Percentiles rank a stretch among this genome's conserved stretches.
Evolutionary conservation across 176 grass and related monocot genomes (phyloP).

Genomic region (bread wheat (Triticum aestivum)): DNA sequence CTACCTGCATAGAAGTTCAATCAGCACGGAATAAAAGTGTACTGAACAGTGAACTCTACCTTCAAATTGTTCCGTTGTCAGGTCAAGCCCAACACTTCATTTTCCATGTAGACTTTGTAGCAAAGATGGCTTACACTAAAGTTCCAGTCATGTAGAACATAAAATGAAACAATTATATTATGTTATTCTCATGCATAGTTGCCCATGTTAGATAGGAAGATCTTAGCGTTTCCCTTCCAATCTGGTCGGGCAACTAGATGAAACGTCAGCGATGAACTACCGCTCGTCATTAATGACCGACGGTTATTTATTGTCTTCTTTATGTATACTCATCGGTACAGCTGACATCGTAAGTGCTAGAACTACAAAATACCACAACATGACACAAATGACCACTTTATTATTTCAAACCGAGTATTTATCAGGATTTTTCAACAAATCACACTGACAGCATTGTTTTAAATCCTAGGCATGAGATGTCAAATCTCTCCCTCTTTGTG

Average conservation of each 20-base stretch:
- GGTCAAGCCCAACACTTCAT: background rate
- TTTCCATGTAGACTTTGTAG: background rate
- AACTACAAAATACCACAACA: background rate
- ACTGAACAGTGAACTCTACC: background rate
- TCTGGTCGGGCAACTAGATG: background rate
- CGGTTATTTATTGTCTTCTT: background rate
- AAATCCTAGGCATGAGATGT: background rate
- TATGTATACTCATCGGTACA: background rate
- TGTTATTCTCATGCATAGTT: background rate
- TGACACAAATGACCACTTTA: background rate
- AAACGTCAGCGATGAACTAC: background rate
- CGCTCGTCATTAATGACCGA: background rate
- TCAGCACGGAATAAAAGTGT: background rate
- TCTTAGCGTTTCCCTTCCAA: background rate
- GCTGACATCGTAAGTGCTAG: background rate
- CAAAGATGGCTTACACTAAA: background rate
- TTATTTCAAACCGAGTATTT: background rate
- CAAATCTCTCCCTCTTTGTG: background rate
- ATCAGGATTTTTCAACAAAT: background rate
- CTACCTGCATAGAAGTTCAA: constrained; percentile 50
- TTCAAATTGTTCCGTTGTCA: background rate
- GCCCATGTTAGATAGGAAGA: background rate
- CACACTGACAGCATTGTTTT: background rate
- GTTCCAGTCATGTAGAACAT: background rate
- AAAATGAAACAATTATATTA: background rate